Percentiles rank a stretch among this genome's conserved stretches.
Evolutionary conservation across 768 basidiomycete genomes (phyloP).

Genomic region (Cyclocybe aegerita): DNA sequence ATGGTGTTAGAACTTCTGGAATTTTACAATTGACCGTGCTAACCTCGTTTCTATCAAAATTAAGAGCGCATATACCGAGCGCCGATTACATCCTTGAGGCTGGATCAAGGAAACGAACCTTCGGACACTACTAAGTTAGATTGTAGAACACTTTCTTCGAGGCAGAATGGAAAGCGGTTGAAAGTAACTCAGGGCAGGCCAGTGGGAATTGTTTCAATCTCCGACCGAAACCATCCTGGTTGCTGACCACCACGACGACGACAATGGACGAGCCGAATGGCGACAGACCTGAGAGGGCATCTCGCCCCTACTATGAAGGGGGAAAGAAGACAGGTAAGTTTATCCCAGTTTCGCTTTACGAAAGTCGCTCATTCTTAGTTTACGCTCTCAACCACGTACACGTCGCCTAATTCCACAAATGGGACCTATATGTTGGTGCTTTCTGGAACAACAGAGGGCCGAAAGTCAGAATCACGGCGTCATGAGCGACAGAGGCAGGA

Average conservation of each 20-base stretch:
- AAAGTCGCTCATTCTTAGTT: slow-evolving; percentile 15
- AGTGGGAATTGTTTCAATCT: not conserved
- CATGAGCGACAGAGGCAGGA: not conserved
- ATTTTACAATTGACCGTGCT: not conserved
- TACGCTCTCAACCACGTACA: slow-evolving; percentile 5
- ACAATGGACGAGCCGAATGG: not conserved
- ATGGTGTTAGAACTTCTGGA: too few species aligned
- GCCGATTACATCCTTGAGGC: too few species aligned
- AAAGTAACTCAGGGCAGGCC: not conserved
- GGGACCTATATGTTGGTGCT: slow-evolving; percentile 1
- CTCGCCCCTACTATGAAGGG: not conserved
- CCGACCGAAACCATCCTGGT: not conserved
- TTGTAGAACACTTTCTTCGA: too few species aligned
- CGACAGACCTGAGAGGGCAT: not conserved
- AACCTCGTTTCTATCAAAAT: not conserved
- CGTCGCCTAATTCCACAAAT: not conserved
- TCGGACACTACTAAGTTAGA: too few species aligned
- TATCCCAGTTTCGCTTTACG: not conserved
- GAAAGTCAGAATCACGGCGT: not conserved
- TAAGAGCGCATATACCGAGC: not conserved
- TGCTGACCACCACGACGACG: too few species aligned
- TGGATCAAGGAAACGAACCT: too few species aligned
- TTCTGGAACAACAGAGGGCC: not conserved
- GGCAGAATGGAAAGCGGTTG: too few species aligned
- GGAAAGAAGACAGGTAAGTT: slow-evolving; percentile 6